Conservation (phyloP, 257 asterid species). For the Lavandula angustifolia region DNA sequence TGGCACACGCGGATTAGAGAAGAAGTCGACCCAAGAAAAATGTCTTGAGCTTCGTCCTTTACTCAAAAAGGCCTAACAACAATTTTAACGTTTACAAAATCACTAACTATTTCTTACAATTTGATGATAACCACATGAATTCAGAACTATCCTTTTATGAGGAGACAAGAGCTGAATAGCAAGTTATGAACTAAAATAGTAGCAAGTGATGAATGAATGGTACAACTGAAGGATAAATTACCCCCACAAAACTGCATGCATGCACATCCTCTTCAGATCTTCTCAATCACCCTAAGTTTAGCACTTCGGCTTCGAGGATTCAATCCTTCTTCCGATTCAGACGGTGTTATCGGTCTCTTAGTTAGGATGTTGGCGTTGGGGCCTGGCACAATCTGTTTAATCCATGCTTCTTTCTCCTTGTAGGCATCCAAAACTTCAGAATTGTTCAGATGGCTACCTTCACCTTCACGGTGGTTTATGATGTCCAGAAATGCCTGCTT, state of each 20-base stretch:
- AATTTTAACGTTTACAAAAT: too few species aligned
- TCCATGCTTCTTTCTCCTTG: constrained; percentile 65
- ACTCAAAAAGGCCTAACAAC: too few species aligned
- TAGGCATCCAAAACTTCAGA: constrained; percentile 16
- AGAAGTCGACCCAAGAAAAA: too few species aligned
- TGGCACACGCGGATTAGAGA: too few species aligned
- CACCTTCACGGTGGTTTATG: constrained; percentile 39
- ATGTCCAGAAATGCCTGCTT: constrained; percentile 82
- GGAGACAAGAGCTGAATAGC: too few species aligned
- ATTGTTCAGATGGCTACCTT: constrained; percentile 21
- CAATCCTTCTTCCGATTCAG: constrained; percentile 75
- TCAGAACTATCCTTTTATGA: too few species aligned
- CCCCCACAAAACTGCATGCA: background rate
- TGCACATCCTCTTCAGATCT: constrained; percentile 38
- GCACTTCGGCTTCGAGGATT: constrained; percentile 90
- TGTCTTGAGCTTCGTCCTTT: too few species aligned
- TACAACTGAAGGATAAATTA: background rate
- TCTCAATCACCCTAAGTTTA: constrained; percentile 87
- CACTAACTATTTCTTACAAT: too few species aligned
- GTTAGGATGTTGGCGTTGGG: constrained; percentile 61
- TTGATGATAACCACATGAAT: too few species aligned
- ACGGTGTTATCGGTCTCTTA: constrained; percentile 91
- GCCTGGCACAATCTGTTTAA: constrained; percentile 69
- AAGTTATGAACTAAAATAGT: background rate
- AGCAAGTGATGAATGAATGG: background rate